phyloP scores from a whole-genome alignment of 441 rosid species.

The Bruguiera hainesii region DNA sequence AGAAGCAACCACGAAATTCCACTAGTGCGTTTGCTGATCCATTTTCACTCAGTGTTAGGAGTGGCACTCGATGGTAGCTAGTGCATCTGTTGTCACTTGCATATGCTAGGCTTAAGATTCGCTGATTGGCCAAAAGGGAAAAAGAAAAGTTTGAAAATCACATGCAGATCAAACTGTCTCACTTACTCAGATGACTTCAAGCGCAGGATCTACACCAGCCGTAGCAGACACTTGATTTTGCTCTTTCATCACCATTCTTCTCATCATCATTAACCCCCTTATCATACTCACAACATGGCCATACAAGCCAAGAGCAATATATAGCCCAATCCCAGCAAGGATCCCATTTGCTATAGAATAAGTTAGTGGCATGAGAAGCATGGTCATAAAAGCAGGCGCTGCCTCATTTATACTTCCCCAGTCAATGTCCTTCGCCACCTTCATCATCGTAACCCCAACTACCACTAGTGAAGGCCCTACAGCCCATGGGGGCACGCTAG shows the following conservation, averaged over 20 bases:
- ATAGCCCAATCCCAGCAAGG: conserved; percentile 67
- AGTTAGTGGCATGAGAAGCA: conserved; percentile 81
- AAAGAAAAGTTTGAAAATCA: no score
- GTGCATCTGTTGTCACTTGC: no score
- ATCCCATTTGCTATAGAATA: conserved; percentile 85
- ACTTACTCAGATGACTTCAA: conserved; percentile 34
- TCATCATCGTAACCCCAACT: conserved; percentile 90
- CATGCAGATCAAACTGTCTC: no score
- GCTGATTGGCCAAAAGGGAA: no score
- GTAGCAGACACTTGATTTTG: conserved; percentile 67
- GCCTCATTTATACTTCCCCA: conserved; percentile 72
- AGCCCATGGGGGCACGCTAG: conserved; percentile 87
- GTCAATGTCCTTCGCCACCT: conserved; percentile 60
- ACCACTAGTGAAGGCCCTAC: conserved; percentile 75
- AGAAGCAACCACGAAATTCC: no score
- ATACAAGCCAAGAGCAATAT: conserved; percentile 57
- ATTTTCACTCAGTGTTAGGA: no score
- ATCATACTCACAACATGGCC: conserved; percentile 29
- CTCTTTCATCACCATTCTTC: conserved; percentile 47
- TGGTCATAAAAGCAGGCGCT: conserved; percentile 77
- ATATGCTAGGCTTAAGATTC: no score
- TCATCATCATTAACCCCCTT: conserved; percentile 38
- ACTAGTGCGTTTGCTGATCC: no score
- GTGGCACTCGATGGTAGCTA: no score
- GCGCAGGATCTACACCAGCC: conserved; percentile 21